A percentile compares a stretch with the other conserved stretches of the same genome.
Evolutionary conservation across 176 grass and related monocot genomes (phyloP).

Genomic region (Oryza glumipatula): DNA sequence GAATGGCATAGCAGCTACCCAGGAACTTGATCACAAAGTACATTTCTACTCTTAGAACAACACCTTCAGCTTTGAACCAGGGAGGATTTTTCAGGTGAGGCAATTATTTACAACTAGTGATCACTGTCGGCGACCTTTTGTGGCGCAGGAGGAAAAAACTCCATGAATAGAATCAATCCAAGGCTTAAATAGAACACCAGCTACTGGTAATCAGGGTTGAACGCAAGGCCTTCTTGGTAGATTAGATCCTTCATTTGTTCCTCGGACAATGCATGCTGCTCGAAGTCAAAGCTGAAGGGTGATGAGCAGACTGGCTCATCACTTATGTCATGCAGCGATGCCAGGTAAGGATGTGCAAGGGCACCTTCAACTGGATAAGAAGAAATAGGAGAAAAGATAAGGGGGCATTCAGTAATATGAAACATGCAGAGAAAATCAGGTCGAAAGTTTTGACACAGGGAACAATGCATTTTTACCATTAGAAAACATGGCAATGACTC

Average conservation of each 20-base stretch:
- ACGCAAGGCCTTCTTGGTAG: conserved; percentile 81
- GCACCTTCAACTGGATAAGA: conserved; percentile 82
- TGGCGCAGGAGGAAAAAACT: conserved; percentile 19
- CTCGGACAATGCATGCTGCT: conserved; percentile 91
- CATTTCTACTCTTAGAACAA: conserved; percentile 44
- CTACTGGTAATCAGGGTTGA: conserved; percentile 84
- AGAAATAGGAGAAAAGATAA: conserved; percentile 5
- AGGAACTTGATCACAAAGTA: conserved; percentile 41
- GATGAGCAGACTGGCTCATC: conserved; percentile 78
- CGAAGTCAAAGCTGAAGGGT: conserved; percentile 96
- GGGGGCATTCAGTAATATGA: conserved; percentile 24
- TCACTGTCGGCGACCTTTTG: conserved; percentile 32
- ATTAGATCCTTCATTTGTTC: conserved; percentile 99
- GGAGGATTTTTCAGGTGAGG: conserved; percentile 43
- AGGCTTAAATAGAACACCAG: conserved; percentile 27
- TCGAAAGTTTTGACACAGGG: background rate
- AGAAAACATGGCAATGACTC: conserved; percentile 19
- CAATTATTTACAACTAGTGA: conserved; percentile 64
- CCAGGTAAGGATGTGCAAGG: conserved; percentile 93
- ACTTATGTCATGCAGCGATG: conserved; percentile 90
- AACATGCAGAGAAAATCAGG: conserved; percentile 9
- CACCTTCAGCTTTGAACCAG: conserved; percentile 35
- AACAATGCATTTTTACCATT: conserved; percentile 9
- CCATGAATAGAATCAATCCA: conserved; percentile 42
- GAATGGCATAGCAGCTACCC: conserved; percentile 36